Evolutionary conservation across 371 early-diverging fungal species (phyloP), one percentile per base, ranked within the genome.

Genomic region (Mortierella sp.): DNA sequence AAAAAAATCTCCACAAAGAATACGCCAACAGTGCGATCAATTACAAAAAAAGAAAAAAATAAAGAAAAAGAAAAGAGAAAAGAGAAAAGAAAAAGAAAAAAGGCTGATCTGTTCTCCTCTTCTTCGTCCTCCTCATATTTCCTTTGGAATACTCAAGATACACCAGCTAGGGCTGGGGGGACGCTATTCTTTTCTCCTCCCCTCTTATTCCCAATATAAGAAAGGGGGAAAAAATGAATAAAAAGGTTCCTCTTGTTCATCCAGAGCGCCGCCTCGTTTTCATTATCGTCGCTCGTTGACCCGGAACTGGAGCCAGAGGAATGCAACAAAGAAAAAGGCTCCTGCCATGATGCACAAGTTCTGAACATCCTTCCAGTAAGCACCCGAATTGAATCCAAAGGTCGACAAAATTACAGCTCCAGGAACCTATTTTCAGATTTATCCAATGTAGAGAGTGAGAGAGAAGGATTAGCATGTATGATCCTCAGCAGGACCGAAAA

Each of bases 341-440:
- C 83, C 63, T 25, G 92, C 88, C 84, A 92, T 90, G 16, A 81
- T 82, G n/a, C 82, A 67, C 56, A 95, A 66, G 25, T 87, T 84
- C 44, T 88, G 82, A 1, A 96, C 90, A 82, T 97, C 95, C 1
- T 84, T 84, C 96, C 96, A 96, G 81, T 90, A 97, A 4, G 89
- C 92, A 25, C 89, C 87, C 9, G 94, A 89, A 71, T 95, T 89
- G 75, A 98, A 93, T 0, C 97, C 97, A 83, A 98, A 96, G 1
- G 94, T 95, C 6, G 94, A 91, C 61, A 98, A 69, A 25, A 98
- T 93, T 3, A 90, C 88, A 0, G 94, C 92, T 23, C 93, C 94
- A 43, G 97, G 96, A 7, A 98, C 88, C 81, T 91, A 70, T 30
- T 50, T 50, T 50, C 21, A 2, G 26, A 6, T 9, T 12, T 12